These are phyloP conservation scores for Pittosporum tobira DNA, from an alignment of 129 eudicot species.

Conservation along the genomic window DNA sequence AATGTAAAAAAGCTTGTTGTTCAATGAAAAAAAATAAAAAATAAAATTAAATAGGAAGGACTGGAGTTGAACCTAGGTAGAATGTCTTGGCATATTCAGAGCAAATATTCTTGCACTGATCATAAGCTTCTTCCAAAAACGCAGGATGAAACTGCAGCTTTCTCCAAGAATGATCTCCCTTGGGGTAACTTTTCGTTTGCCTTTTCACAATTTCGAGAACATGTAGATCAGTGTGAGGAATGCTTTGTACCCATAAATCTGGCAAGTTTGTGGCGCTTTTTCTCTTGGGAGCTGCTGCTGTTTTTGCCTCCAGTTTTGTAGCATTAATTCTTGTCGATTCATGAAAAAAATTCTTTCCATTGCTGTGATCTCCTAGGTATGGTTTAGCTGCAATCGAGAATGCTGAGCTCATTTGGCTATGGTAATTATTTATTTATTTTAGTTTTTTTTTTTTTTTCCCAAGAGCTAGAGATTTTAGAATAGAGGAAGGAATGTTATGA, in stretches of 20 bases:
- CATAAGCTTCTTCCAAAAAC: slow-evolving; percentile 73
- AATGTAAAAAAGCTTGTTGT: no score
- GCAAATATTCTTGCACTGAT: slow-evolving; percentile 60
- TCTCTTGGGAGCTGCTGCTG: slow-evolving; percentile 41
- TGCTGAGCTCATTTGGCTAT: slow-evolving; percentile 41
- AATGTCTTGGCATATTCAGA: slow-evolving; percentile 90
- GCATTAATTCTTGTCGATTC: slow-evolving; percentile 19
- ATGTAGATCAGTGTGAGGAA: slow-evolving; percentile 40
- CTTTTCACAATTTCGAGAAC: slow-evolving; percentile 49
- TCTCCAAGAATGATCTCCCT: slow-evolving; percentile 7
- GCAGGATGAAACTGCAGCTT: slow-evolving; percentile 39
- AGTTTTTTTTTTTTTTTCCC: no score
- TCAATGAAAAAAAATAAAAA: not conserved
- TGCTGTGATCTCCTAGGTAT: slow-evolving; percentile 19
- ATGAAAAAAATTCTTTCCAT: slow-evolving; percentile 11
- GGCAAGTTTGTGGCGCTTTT: slow-evolving; percentile 16
- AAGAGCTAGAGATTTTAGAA: no score
- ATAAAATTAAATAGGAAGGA: not conserved
- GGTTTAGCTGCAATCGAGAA: slow-evolving; percentile 27
- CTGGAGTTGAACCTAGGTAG: slow-evolving; percentile 49
- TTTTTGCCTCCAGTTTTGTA: slow-evolving; percentile 23
- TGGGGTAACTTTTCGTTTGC: slow-evolving; percentile 22
- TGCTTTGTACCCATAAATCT: slow-evolving; percentile 41
- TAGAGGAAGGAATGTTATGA: no score
- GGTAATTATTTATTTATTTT: no score